Evolutionary conservation across 2,329 filamentous ascomycete species (phyloP), one percentile per base, ranked within the genome.

Genomic region (Cladosporium halotolerans): DNA sequence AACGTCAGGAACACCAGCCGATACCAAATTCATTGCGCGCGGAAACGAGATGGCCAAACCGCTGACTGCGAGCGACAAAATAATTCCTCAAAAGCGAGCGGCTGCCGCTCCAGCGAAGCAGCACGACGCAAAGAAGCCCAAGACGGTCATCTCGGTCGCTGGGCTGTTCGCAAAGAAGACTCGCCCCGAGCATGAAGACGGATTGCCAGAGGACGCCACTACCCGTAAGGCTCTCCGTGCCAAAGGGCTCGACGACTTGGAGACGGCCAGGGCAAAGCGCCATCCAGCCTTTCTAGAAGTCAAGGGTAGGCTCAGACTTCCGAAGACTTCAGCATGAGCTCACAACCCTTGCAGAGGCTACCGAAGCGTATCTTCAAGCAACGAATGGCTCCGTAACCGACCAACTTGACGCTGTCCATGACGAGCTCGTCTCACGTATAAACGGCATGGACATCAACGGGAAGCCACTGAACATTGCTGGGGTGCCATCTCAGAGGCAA

Each of bases 391-490:
- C 47, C 28, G 14, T 36, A 7, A 16, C 23, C 9, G 48, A 49
- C 19, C 46, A 41, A 31, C 42, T 60, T 7, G 36, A 57, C 18
- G 45, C 47, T 16, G 42, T 57, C 19, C 45, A 50, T 31, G 55
- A 56, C 1, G 56, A 59, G 11, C 57, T 64, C 11, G 32, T 56
- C 14, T 56, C 58, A 13, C 59, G 56, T 18, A 47, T 60, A n/a
- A 47, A 61, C 36, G 55, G 60, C 28, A 16, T 62, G 32, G 56
- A 61, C 47, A 32, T 51, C 50, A 18, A 58, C 44, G 55, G 57
- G n/a, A 53, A 54, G 9, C 55, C 56, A 2, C 39, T 56, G 28
- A 18, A 54, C 10, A 46, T 50, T 7, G 32, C 56, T 14, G 57
- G 54, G n/a, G 36, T 60, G 9, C 60, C 57, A 1, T 61, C 55